A percentile compares a stretch with the other conserved stretches of the same genome.
These are phyloP conservation scores for Mallotus repandus DNA, from an alignment of 441 rosid species.

Conservation along the genomic window DNA sequence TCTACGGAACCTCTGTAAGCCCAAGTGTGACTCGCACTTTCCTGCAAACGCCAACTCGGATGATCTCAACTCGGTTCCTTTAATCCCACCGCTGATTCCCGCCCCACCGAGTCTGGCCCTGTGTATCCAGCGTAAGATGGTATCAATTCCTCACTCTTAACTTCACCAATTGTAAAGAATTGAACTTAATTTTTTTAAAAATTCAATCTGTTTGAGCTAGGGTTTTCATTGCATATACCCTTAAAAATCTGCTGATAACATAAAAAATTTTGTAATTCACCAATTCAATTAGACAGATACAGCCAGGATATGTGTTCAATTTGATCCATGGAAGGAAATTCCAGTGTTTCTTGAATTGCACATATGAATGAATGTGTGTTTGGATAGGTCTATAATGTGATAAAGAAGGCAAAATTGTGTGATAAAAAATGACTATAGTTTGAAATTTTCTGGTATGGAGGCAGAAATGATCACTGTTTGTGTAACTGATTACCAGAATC, in stretches of 20 bases:
- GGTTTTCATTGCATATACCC: conserved; percentile 19
- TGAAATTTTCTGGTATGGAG: neutral
- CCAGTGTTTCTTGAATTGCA: neutral
- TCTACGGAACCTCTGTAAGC: conserved; percentile 31
- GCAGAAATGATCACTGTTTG: neutral
- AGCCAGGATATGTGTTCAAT: no score
- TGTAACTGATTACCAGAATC: neutral
- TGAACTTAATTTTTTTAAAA: neutral
- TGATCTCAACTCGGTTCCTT: conserved; percentile 25
- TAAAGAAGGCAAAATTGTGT: no score
- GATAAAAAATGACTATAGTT: no score
- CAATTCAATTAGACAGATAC: neutral
- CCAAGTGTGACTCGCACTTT: conserved; percentile 35
- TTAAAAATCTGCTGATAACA: neutral
- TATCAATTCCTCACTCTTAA: conserved; percentile 1
- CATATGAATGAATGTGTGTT: neutral
- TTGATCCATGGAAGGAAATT: no score
- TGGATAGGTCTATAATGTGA: conserved; percentile 3
- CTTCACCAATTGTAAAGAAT: conserved; percentile 6
- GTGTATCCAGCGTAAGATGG: conserved; percentile 34
- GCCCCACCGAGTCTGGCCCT: conserved; percentile 1
- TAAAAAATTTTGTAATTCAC: neutral
- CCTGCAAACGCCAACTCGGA: conserved; percentile 33
- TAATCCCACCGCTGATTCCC: conserved; percentile 20
- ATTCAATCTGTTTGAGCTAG: conserved; percentile 21